Evolutionary conservation across 495 filamentous ascomycete genomes (phyloP), one percentile per base, ranked within the genome.

Genomic region (Podospora fimiseda): DNA sequence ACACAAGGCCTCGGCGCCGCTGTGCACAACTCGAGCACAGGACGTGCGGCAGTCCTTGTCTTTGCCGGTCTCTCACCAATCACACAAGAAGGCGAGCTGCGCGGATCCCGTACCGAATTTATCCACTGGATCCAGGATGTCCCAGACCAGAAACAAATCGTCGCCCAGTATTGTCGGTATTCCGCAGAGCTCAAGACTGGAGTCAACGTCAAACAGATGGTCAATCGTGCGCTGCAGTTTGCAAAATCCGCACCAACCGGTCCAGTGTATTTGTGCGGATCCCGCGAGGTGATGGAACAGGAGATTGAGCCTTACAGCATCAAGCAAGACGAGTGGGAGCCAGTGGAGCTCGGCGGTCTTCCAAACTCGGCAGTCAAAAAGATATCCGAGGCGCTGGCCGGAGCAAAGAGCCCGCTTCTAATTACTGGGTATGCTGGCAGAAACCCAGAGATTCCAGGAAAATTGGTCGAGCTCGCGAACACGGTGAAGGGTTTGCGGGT

Each of bases 111-210:
- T 39, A 95, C 90, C 0, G 92, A 96, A 69, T 96, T 92, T 65
- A 97, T 96, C 61, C 92, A 97, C 63, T 97, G 92, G 88, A 91
- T 96, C 38, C 92, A 97, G 62, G 89, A 97, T 70, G 89, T 96
- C 6, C 92, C 91, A 1, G 90, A 97, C 56, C 92, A 97, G 70
- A 90, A 89, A 64, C 84, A 86, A 65, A 96, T 97, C 54, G 76
- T 97, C 11, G 79, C 79, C 2, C 92, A 97, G 69, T 97, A 97
- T 66, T 96, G 92, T 64, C 81, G 92, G n/a, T 97, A 96, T 64
- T 73, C 85, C 0, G 90, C 76, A 1, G 92, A 97, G 67, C 82
- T 97, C 62, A 96, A 95, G 69, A 87, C 86, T 5, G 91, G 90
- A 3, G 84, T 84, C 64, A 96, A 97, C 63, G 82, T 96, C 37